Evolutionary conservation across 2,329 filamentous ascomycete genomes (phyloP).

Genomic region (Arthrinium phaeospermum): DNA sequence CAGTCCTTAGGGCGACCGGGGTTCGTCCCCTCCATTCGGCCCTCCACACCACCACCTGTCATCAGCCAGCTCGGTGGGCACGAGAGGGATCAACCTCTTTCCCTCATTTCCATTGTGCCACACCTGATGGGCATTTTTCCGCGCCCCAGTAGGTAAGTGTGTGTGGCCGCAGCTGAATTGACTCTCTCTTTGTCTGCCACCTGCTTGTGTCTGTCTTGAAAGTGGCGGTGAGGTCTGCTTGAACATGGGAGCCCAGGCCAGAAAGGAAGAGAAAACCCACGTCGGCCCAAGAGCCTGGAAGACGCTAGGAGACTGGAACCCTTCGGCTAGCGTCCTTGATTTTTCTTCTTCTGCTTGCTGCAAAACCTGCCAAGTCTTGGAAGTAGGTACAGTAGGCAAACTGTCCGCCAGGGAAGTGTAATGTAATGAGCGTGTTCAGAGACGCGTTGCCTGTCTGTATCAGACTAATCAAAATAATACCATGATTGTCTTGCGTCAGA

Average conservation of each 20-base stretch:
- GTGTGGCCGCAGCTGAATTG: constrained; percentile 1
- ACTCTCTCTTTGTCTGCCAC: constrained; percentile 9
- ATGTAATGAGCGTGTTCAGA: neutral
- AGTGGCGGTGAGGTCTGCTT: neutral
- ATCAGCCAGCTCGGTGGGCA: neutral
- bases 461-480: neutral
- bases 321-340: neutral
- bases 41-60: constrained; percentile 7
- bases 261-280: too few species aligned
- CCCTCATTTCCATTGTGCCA: constrained; percentile 1
- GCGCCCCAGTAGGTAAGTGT: neutral
- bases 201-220: constrained; percentile 12
- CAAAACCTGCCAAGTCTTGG: neutral
- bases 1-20: neutral
- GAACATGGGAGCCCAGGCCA: neutral
- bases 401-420: neutral
- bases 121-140: neutral
- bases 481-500: neutral
- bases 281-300: neutral
- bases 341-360: neutral
- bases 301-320: neutral
- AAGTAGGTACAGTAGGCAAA: neutral
- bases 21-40: neutral
- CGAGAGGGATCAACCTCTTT: constrained; percentile 5
- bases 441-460: neutral